Base-by-base conservation (phyloP, 768 basidiomycete species). In the Pisolithus marmoratus region DNA sequence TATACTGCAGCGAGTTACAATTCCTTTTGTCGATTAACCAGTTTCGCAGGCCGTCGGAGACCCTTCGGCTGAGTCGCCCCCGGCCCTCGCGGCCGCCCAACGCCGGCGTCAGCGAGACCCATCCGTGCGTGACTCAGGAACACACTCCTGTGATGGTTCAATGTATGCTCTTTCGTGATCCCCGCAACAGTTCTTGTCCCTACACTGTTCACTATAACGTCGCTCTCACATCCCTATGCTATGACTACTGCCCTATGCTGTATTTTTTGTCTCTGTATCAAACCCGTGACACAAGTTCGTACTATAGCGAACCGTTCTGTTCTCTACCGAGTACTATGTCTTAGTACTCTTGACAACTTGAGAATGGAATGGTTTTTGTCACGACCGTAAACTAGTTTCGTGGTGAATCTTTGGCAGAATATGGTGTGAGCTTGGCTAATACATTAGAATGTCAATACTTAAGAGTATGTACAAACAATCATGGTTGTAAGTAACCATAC, bases 31-130 rank as follows among this genome's bases (percentile, higher is more conserved):
- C 11, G 22, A 29, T n/a, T 46, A 42, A 46, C 26, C 27, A 20
- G n/a, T 15, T 52, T 37, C 49, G 3, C 50, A 77, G 76, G 34
- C 67, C 74, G 8, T 58, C 65, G n/a, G 72, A 74, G 53, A 67
- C 66, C 15, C 63, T 76, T 23, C 67, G 77, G 56, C 63, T 78
- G 50, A 72, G 68, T 54, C 72, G 76, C 27, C 77, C 77, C 14
- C 69, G 76, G 42, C 76, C n/a, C 76, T 3, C 71, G 68, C 37
- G 74, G 74, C 38, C 68, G 76, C 31, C 71, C 71, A 14, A 70
- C 68, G 37, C 72, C 63, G 34, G 66, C 65, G 36, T 63, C 66
- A 11, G 54, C 44, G 42, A 60, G 54, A 38, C 60, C 67, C 12
- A 52, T 67, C 24, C 62, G 65, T 46, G 62, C 50, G 38, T 71